Conservation (phyloP, 495 filamentous ascomycete species). For the Penicillium ochrochloron region DNA sequence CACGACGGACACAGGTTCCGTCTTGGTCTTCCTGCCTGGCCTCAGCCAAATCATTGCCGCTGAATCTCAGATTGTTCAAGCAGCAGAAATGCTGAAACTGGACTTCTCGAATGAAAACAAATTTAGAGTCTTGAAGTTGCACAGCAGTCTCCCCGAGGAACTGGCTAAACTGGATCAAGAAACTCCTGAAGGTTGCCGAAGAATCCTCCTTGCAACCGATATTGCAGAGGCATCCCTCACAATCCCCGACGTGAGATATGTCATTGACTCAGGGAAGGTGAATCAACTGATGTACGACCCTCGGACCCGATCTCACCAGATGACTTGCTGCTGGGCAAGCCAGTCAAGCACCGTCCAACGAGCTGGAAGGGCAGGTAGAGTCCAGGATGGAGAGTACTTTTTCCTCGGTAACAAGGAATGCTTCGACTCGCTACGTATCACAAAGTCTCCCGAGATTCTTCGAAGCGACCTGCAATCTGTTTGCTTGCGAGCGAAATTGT, state of each 20-base stretch:
- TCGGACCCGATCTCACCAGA: constrained; percentile 44
- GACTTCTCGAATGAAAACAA: constrained; percentile 48
- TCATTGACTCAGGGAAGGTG: constrained; percentile 60
- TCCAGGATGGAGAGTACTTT: constrained; percentile 62
- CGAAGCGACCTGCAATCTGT: constrained; percentile 20
- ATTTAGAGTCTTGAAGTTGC: constrained; percentile 56
- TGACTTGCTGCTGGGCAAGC: constrained; percentile 58
- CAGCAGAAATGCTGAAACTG: constrained; percentile 34
- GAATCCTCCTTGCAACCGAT: constrained; percentile 63
- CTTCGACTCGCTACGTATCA: constrained; percentile 50
- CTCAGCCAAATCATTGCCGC: constrained; percentile 49
- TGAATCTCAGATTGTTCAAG: background rate
- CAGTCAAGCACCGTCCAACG: constrained; percentile 60
- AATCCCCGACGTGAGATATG: constrained; percentile 61
- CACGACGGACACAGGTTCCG: constrained; percentile 54
- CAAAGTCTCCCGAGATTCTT: constrained; percentile 48
- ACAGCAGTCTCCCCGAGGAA: constrained; percentile 52
- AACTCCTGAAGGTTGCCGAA: constrained; percentile 53
- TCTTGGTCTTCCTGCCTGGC: constrained; percentile 64
- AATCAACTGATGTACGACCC: constrained; percentile 57
- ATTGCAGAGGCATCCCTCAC: constrained; percentile 66
- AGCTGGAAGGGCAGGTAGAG: constrained; percentile 62
- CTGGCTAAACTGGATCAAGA: constrained; percentile 52
- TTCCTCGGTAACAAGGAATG: constrained; percentile 57
- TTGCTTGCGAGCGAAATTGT: constrained; percentile 25